Conservation (phyloP, 108 stramenopile species). For the Aureococcus anophagefferens region DNA sequence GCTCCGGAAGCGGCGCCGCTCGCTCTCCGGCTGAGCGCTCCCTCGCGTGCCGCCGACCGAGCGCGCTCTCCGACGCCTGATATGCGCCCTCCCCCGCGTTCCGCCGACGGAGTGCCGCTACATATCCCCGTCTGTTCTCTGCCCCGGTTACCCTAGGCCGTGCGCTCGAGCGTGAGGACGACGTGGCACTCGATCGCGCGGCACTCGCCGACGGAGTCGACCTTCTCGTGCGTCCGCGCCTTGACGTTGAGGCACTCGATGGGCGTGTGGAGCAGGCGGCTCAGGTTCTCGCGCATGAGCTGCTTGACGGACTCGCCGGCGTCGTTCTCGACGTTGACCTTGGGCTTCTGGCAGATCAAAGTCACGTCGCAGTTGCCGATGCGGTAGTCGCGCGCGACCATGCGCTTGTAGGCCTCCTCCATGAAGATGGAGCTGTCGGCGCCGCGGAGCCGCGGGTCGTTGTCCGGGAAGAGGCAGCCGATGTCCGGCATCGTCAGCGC, state of each 20-base stretch:
- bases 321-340: conserved; percentile 17
- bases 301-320: conserved; percentile 39
- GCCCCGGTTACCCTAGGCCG: no score
- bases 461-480: conserved; percentile 67
- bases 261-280: conserved; percentile 61
- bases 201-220: conserved; percentile 84
- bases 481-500: conserved; percentile 50
- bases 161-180: conserved; percentile 65
- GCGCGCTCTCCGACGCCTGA: no score
- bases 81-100: no score
- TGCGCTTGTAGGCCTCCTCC: conserved; percentile 76
- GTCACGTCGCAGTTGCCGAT: conserved; percentile 64
- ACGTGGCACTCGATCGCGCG: conserved; percentile 84
- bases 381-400: conserved; percentile 64
- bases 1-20: no score
- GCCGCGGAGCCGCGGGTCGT: conserved; percentile 85
- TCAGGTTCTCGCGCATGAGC: conserved; percentile 85
- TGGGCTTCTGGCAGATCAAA: conserved; percentile 28
- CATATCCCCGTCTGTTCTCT: no score
- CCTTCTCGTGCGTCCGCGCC: conserved; percentile 82
- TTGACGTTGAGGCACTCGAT: conserved; percentile 85
- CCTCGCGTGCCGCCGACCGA: no score
- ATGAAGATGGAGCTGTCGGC: conserved; percentile 84
- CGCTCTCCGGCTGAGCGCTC: no score
- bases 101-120: no score